Evolutionary conservation across 2,329 filamentous ascomycete species (phyloP), one percentile per base, ranked within the genome.

Genomic region (Teratosphaeria nubilosa): DNA sequence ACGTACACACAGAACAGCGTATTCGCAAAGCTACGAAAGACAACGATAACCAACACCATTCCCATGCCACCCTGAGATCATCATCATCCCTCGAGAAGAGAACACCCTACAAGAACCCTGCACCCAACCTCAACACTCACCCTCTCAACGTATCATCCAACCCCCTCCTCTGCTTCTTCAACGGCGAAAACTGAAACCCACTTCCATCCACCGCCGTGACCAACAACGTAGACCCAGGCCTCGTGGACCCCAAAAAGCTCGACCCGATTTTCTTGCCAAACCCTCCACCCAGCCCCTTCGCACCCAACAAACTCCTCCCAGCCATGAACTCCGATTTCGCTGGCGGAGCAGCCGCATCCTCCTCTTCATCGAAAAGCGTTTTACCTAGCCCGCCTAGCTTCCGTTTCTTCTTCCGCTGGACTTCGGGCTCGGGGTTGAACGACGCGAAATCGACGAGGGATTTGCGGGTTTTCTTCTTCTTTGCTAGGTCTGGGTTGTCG

Each of bases 401-500:
- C 11, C 70, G 67, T 60, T 70, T 70, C 65, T 73, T 72, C 60
- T 68, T 62, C 37, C 60, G 62, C 59, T 69, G 25, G 30, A 66
- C 59, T 68, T 60, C 64, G 2, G 63, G 62, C 31, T 70, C 69
- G 3, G 64, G 59, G 37, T 65, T 65, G 64, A 73, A 74, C 7
- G 71, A 66, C 2, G 68, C 68, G 55, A 74, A 79, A 7, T 76
- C 75, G 66, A 76, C 74, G 58, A 80, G 74, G 3, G 76, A 77
- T 60, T 79, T 80, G 65, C 77, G 75, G 16, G 14, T 34, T 22
- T 54, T 54, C 32, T 41, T 41, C 25, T 51, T 51, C 11, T 77
- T 77, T 37, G 68, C 58, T 41, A 65, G 41, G 64, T 61, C 59
- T 58, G 53, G 68, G 51, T 53, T 53, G 20, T 53, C 20, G 25